Evolutionary conservation across 1,139 yeast genomes (phyloP), one percentile per base, ranked within the genome.

Genomic region (Pichia sp.): DNA sequence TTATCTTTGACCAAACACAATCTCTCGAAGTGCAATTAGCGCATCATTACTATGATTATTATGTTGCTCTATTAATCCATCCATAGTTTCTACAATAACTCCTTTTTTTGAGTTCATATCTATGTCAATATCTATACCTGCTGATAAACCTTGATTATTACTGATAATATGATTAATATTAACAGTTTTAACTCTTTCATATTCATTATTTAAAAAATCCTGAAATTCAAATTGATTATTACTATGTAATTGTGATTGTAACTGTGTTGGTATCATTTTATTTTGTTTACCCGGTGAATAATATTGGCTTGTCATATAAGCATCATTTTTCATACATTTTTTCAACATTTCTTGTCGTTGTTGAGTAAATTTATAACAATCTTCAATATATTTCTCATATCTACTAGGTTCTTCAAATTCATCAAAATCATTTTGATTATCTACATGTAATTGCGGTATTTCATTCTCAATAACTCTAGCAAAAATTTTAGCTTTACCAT

Each of bases 251-350:
- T 18, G 22, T n/a, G 14, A 6, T 9, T 27, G 30, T n/a, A 13
- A 19, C 22, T 14, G 33, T 16, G 33, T 10, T n/a, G n/a, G n/a
- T n/a, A n/a, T n/a, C n/a, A n/a, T n/a, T n/a, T n/a, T n/a, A n/a
- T n/a, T n/a, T n/a, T n/a, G n/a, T n/a, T n/a, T n/a, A n/a, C n/a
- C n/a, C 19, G 39, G 37, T 24, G 35, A 18, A 29, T 26, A 37
- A 15, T 20, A 30, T 15, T 8, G 16, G 6, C 11, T 25, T 5
- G 44, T 43, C 36, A 43, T 27, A 28, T 31, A 43, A 7, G 38
- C 41, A 33, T 43, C 47, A 14, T 32, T 40, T 31, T 43, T 43
- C 47, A 43, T 40, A 18, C 42, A 36, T 9, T 30, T 43, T 22
- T 29, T 30, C 3, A 43, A 31, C 10, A 40, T 15, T n/a, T 31